Evolutionary conservation across 176 grass and related monocot species (phyloP).

Genomic region (Triticum aestivum): DNA sequence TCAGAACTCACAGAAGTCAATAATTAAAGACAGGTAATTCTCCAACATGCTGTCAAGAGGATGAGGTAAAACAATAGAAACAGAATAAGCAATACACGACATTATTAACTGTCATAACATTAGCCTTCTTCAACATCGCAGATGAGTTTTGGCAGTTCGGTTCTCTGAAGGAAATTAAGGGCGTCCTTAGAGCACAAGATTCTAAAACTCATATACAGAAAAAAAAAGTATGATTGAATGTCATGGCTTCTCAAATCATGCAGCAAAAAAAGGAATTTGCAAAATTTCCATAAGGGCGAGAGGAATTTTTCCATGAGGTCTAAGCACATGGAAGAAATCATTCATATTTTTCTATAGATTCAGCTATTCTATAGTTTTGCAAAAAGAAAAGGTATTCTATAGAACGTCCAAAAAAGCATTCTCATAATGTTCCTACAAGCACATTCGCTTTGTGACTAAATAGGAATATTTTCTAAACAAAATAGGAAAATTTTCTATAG

Average conservation of each 20-base stretch:
- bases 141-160: not conserved
- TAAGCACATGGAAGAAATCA: not conserved
- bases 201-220: not conserved
- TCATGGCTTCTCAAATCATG: not conserved
- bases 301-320: too few species aligned
- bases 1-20: not conserved
- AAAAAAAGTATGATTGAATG: not conserved
- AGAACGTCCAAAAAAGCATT: not conserved
- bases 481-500: too few species aligned
- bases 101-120: not conserved
- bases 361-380: not conserved
- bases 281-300: not conserved
- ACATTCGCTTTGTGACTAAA: too few species aligned
- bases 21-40: too few species aligned
- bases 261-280: not conserved
- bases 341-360: not conserved
- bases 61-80: not conserved
- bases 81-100: not conserved
- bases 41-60: too few species aligned
- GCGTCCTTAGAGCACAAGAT: not conserved
- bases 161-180: not conserved
- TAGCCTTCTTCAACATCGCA: not conserved
- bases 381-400: not conserved
- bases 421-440: too few species aligned
- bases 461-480: not conserved